phyloP scores from a whole-genome alignment of 805 yeast species.

The Schizosaccharomyces japonicus region DNA sequence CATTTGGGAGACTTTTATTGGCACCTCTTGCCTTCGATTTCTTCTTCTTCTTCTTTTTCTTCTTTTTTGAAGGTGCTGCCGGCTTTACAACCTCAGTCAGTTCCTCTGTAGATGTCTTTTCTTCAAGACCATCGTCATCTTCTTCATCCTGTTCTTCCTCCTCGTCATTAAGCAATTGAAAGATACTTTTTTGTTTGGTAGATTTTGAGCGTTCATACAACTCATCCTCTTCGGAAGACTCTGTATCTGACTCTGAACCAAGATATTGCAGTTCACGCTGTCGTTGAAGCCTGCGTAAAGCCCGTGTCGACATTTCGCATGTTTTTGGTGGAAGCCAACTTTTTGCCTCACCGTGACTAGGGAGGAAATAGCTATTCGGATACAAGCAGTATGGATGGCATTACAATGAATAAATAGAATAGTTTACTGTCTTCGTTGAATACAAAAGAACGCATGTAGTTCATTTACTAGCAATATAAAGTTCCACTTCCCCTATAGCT shows the following conservation, averaged over 20 bases:
- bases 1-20: background rate
- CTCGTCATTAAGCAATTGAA: slow-evolving; percentile 7
- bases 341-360: no score
- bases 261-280: background rate
- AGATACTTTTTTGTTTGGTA: background rate
- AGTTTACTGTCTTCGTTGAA: no score
- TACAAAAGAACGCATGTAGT: no score
- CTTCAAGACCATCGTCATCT: slow-evolving; percentile 3
- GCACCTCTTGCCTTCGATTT: slow-evolving; percentile 1
- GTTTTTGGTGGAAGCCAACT: no score
- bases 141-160: slow-evolving; percentile 7
- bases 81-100: background rate
- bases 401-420: no score
- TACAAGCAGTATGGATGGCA: no score
- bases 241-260: background rate
- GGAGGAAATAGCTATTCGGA: no score
- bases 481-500: no score
- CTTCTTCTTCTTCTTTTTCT: slow-evolving; percentile 8
- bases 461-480: no score
- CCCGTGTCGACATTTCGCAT: slow-evolving; percentile 4
- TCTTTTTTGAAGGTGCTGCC: slow-evolving; percentile 7
- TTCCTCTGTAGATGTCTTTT: background rate
- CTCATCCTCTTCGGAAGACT: background rate
- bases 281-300: slow-evolving; percentile 1
- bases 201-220: background rate